Conservation (phyloP, 257 asterid genomes). For the Jaltomata sinuosa region DNA sequence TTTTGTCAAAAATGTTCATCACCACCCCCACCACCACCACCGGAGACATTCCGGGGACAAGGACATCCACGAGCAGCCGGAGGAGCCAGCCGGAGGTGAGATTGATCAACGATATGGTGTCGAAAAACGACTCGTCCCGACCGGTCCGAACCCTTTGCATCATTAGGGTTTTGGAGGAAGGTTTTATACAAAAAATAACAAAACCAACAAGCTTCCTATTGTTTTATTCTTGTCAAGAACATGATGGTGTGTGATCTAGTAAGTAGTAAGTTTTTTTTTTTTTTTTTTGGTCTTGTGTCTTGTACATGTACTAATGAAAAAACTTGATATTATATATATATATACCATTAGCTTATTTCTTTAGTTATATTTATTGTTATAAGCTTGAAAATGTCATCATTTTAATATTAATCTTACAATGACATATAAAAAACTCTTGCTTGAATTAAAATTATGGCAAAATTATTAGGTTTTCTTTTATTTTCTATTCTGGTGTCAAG, state of each 20-base stretch:
- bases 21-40: conserved; percentile 8
- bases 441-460: neutral
- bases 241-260: conserved; percentile 1
- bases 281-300: neutral
- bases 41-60: too few relatives aligned
- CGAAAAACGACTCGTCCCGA: conserved; percentile 67
- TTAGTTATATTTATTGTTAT: neutral
- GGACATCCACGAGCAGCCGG: neutral
- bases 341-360: neutral
- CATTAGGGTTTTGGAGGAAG: conserved; percentile 25
- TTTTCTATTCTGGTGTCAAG: neutral
- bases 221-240: neutral
- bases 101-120: conserved; percentile 66
- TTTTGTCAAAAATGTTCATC: conserved; percentile 13
- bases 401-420: neutral
- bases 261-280: neutral
- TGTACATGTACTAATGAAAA: conserved; percentile 13
- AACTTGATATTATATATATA: neutral
- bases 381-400: neutral
- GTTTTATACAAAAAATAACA: neutral
- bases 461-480: neutral
- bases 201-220: neutral
- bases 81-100: conserved; percentile 7
- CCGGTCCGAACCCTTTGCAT: conserved; percentile 86
- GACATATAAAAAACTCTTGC: neutral